A percentile compares a stretch with the other conserved stretches of the same genome.
Conservation (phyloP, 2,329 filamentous ascomycete genomes). For the Aaosphaeria pasadenensis region DNA sequence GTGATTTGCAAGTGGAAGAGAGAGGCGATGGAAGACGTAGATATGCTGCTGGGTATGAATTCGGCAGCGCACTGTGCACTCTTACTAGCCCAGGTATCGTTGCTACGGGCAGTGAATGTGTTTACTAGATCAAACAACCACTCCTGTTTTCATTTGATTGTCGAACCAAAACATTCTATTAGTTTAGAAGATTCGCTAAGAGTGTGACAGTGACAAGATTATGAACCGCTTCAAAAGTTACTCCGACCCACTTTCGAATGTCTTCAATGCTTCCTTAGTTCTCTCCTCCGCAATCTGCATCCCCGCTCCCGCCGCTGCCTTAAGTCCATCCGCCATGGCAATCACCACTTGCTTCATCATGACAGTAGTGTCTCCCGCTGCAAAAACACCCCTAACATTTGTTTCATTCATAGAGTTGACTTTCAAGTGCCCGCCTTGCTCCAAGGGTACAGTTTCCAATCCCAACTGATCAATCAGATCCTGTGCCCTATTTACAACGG, state of each 20-base stretch:
- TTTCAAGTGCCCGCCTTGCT: slow-evolving; percentile 44
- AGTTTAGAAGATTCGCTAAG: too few relatives aligned
- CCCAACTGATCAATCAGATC: slow-evolving; percentile 28
- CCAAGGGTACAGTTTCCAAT: slow-evolving; percentile 37
- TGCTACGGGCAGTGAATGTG: too few relatives aligned
- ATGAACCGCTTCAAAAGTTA: too few relatives aligned
- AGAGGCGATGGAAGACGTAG: too few relatives aligned
- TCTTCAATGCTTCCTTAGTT: slow-evolving; percentile 9
- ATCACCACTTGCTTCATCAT: slow-evolving; percentile 31
- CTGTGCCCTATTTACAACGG: slow-evolving; percentile 28
- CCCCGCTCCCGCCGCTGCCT: slow-evolving; percentile 22
- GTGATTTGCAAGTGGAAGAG: too few relatives aligned
- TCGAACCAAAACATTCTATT: too few relatives aligned
- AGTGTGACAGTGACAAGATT: too few relatives aligned
- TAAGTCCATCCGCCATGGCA: slow-evolving; percentile 27
- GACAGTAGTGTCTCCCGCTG: slow-evolving; percentile 48
- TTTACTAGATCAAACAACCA: too few relatives aligned
- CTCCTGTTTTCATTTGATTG: too few relatives aligned
- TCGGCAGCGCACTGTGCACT: too few relatives aligned
- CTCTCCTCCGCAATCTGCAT: slow-evolving; percentile 21
- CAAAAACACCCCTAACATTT: slow-evolving; percentile 52
- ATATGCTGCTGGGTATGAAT: too few relatives aligned
- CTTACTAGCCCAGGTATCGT: too few relatives aligned
- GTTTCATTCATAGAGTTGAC: slow-evolving; percentile 45
- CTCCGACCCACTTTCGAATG: slow-evolving; percentile 3